Base-by-base conservation (phyloP, 116 monocot species). In the Dioscorea cayenensis region DNA sequence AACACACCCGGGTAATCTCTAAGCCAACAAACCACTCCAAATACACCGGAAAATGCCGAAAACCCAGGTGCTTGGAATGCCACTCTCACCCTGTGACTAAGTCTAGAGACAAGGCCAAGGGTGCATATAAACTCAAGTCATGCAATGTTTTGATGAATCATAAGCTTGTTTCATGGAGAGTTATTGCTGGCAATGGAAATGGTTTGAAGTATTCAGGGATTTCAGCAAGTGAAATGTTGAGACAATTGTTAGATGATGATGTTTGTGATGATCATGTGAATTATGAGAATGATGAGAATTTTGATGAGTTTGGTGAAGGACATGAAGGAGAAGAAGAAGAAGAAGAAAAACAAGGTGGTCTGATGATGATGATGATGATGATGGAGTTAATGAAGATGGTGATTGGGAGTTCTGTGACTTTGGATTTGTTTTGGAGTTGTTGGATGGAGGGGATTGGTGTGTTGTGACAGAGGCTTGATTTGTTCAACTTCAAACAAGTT, bases 81-180 rank as follows among this genome's bases (percentile, higher is more conserved):
- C 84, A 84, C 67, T 14, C 8, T 21, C 71, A 65, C 32, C 77
- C 81, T 14, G 68, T 59, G 38, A n/a, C 76, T 62, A 86, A 86
- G 61, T 78, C 82, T 14, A 73, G 49, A 71, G 64, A 64, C 66
- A 86, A 82, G 81, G 36, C 66, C 49, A 85, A 85, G 61, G 85
- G 85, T 16, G 70, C 38, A n/a, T 58, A 62, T 58, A 86, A 82
- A 73, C 73, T 73, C 52, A 71, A 66, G 37, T 66, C 55, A 18
- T 51, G 60, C 62, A 70, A 71, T 27, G 73, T 76, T 7, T 21
- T 63, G 22, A 63, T 70, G 17, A 78, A 82, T 51, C 73, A 73
- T 29, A 70, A 60, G 11, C 76, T 82, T 63, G 69, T 66, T n/a
- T 55, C 74, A 6, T 82, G 78, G 74, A 65, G 82, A 29, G 62